These are phyloP conservation scores for Zarea fungicola DNA, from an alignment of 2,329 filamentous ascomycete genomes.

Conservation along the genomic window DNA sequence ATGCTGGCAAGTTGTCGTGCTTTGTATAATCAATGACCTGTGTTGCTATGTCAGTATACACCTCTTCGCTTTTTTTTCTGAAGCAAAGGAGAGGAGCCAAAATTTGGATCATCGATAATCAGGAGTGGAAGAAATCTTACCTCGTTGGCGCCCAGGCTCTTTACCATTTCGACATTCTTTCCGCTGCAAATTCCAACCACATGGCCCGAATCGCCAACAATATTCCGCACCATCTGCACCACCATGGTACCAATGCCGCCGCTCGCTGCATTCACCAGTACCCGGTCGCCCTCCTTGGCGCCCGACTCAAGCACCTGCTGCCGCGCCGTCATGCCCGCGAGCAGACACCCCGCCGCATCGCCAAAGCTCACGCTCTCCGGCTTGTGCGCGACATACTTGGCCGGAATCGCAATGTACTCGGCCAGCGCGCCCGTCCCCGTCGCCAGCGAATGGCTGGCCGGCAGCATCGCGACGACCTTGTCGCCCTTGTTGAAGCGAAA, in stretches of 20 bases:
- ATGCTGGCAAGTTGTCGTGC: conserved; percentile 29
- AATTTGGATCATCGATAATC: too few relatives aligned
- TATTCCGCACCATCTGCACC: conserved; percentile 37
- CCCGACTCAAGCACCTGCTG: conserved; percentile 34
- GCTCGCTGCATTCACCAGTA: conserved; percentile 47
- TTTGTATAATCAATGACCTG: conserved; percentile 38
- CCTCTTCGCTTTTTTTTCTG: too few relatives aligned
- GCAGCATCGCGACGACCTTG: conserved; percentile 34
- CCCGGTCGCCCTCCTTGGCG: conserved; percentile 32
- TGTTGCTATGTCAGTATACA: background rate
- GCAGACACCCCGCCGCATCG: conserved; percentile 33
- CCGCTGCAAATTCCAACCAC: conserved; percentile 45
- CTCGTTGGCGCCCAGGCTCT: conserved; percentile 42
- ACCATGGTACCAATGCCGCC: conserved; percentile 44
- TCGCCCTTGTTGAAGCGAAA: conserved; percentile 26
- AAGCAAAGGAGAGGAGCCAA: too few relatives aligned
- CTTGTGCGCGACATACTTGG: conserved; percentile 28
- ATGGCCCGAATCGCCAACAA: conserved; percentile 34
- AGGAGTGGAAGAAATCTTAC: too few relatives aligned
- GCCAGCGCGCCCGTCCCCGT: conserved; percentile 36
- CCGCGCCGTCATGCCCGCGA: conserved; percentile 35
- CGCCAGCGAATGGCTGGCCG: conserved; percentile 26
- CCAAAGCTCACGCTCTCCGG: conserved; percentile 25
- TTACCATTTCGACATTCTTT: conserved; percentile 41
- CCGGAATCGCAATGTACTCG: conserved; percentile 33